Evolutionary conservation across 2,329 filamentous ascomycete genomes (phyloP), one percentile per base, ranked within the genome.

Genomic region (Graphiopsis chlorocephala): DNA sequence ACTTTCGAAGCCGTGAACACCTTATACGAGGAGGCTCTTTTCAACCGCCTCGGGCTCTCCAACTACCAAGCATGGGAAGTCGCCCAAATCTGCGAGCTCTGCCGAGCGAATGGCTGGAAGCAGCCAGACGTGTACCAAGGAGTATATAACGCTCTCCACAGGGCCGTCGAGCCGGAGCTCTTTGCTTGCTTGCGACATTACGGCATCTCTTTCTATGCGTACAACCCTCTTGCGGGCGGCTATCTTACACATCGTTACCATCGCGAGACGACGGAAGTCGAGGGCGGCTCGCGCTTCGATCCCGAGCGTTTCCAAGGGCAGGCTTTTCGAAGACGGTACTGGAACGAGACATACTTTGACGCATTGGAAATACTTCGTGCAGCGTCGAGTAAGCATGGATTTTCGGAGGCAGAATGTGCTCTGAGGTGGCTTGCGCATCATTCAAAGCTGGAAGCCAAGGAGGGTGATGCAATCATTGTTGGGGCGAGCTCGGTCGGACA

Each of bases 61-160:
- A 84, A 84, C 67, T 83, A 77, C 66, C 73, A 74, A 68, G 71
- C 79, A 0, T 81, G 78, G 75, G 81, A 84, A 68, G 80, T 84
- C 0, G 79, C 80, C 0, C 74, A 80, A 66, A 80, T 85, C 26
- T 78, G 77, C 64, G 78, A 82, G 68, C 74, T 82, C 3, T 82
- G 80, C 69, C 69, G 73, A 0, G 64, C 68, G 35, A 73, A 81
- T 53, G 78, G 75, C 14, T 84, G 78, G 76, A 72, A 78, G 47
- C 73, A 73, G 64, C 81, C 82, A 0, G 72, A 69, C 2, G 80
- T 82, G 6, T 84, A 82, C 67, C 81, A 84, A 66, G 81, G 82
- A 5, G 69, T 79, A 1, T 82, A 81, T 65, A 77, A 80, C 62
- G 75, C 76, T 0, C 64, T 81, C 1, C 70, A 76, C 42, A 73